Base-by-base conservation (phyloP, 768 basidiomycete species). In the Tubosaeta sp. region DNA sequence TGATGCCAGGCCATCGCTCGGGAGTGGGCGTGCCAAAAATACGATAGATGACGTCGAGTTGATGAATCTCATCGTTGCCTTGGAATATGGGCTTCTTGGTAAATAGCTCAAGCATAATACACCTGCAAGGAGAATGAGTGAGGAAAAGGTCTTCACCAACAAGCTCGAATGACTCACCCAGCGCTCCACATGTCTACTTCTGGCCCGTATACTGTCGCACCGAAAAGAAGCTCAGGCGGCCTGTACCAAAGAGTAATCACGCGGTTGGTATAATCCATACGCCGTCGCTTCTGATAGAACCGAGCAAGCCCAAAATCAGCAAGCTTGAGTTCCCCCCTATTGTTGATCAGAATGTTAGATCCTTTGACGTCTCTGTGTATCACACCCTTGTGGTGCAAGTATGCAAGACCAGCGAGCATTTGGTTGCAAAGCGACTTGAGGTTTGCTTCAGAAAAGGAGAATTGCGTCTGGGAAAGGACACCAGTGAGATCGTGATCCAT, bases 181-280 rank as follows among this genome's bases (percentile, higher is more conserved):
- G 97, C 97, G 68, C 93, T 95, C 97, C 97, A 99, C 86, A 98
- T 97, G 64, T 99, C 97, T 22, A 99, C 95, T 64, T 95, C 95
- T 6, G 94, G 87, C 3, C 93, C 95, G 72, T 99, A 99, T 12
- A 93, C 83, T 0, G 97, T 99, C 29, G 94, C 91, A 27, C 97
- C 97, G 61, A 97, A 86, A 37, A 99, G 72, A 19, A 99, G 76
- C 64, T 99, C 97, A 10, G 95, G 97, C 5, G 94, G 91, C 51
- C 97, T 81, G 70, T 99, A 99, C 97, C 97, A 98, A 45, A 97
- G 79, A 1, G 97, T 99, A 59, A 99, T 98, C 46, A 99, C 97
- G 31, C 97, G 82, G 68, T 99, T 99, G n/a, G 97, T 99, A 66
- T 99, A 98, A 65, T 99, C 97, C 51, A 85, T 86, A 49, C 81